Conservation (phyloP, 257 asterid genomes). For the Gentiana macrophylla region DNA sequence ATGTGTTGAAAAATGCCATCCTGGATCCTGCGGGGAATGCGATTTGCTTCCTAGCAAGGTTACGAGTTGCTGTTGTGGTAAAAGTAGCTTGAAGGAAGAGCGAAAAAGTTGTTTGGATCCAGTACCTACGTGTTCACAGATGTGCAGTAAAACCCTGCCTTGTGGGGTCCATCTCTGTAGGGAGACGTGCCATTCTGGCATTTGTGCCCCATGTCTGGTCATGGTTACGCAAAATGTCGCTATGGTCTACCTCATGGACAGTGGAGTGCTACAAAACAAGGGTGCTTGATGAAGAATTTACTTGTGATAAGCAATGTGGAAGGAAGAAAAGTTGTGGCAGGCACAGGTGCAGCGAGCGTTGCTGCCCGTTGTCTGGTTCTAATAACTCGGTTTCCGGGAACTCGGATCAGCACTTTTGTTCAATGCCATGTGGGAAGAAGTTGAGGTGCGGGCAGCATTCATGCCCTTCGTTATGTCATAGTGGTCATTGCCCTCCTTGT, state of each 20-base stretch:
- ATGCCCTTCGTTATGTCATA: slow-evolving; percentile 80
- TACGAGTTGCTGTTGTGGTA: slow-evolving; percentile 81
- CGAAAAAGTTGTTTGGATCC: slow-evolving; percentile 75
- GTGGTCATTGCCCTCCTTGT: slow-evolving; percentile 99
- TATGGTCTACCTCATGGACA: slow-evolving; percentile 77
- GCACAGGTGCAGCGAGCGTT: slow-evolving; percentile 90
- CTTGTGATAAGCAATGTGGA: slow-evolving; percentile 86
- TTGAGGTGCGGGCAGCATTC: slow-evolving; percentile 96
- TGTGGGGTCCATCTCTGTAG: slow-evolving; percentile 67
- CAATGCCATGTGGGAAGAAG: slow-evolving; percentile 94
- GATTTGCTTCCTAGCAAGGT: slow-evolving; percentile 57
- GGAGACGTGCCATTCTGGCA: slow-evolving; percentile 68
- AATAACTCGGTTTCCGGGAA: slow-evolving; percentile 27
- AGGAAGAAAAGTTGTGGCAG: slow-evolving; percentile 91
- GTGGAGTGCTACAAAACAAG: slow-evolving; percentile 70
- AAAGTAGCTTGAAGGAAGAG: slow-evolving; percentile 50
- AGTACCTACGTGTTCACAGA: slow-evolving; percentile 68
- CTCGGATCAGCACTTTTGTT: slow-evolving; percentile 82
- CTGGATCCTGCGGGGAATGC: slow-evolving; percentile 90
- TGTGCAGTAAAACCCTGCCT: slow-evolving; percentile 62
- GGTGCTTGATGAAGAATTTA: slow-evolving; percentile 37
- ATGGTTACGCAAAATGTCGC: slow-evolving; percentile 76
- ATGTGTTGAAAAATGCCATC: slow-evolving; percentile 76
- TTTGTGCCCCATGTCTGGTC: slow-evolving; percentile 63
- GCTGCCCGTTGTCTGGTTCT: slow-evolving; percentile 73